Evolutionary conservation across 257 asterid species (phyloP), one percentile per base, ranked within the genome.

Genomic region (Solanum habrochaites): DNA sequence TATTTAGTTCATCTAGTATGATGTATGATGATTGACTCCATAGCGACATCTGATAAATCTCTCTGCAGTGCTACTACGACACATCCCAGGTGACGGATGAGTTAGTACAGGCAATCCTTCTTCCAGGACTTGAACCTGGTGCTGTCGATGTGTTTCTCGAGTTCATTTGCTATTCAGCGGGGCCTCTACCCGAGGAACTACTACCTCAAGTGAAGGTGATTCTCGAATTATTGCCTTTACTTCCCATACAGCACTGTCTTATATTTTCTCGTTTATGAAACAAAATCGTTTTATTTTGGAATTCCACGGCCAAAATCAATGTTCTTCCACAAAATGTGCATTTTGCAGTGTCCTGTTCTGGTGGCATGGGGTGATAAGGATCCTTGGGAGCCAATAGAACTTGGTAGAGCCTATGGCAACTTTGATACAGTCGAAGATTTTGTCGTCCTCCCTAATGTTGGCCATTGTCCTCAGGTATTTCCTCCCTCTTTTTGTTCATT

Each of bases 361-460:
- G 95, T 97, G 89, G 98, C 87, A 35, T 95, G 99, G 99, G 98
- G 98, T 70, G 99, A 95, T 78, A 97, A 93, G 91, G 99, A 97
- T 93, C 99, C 99, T 27, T 97, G 99, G 99, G 99, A 97, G 88
- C 99, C 99, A 27, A 85, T 97, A 74, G 97, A 95, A 66, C 94
- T 95, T 6, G 99, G 99, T 62, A 94, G 83, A 88, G 95, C 96
- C 85, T 97, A 93, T 56, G 94, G 88, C 18, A 58, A 91, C 21
- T 95, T 94, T 85, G 95, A 94, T 58, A 82, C 94, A 7, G 98
- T 97, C 0, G 94, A 95, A 89, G 98, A 95, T 89, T 97, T 97
- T 72, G 88, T 95, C 18, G 95, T 95, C 86, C 94, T 95, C 74
- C 97, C 98, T 21, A 89, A 94, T 83, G 99, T 95, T 81, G 99